Conservation (phyloP, 164 flowering plant species). For the Piper longum region DNA sequence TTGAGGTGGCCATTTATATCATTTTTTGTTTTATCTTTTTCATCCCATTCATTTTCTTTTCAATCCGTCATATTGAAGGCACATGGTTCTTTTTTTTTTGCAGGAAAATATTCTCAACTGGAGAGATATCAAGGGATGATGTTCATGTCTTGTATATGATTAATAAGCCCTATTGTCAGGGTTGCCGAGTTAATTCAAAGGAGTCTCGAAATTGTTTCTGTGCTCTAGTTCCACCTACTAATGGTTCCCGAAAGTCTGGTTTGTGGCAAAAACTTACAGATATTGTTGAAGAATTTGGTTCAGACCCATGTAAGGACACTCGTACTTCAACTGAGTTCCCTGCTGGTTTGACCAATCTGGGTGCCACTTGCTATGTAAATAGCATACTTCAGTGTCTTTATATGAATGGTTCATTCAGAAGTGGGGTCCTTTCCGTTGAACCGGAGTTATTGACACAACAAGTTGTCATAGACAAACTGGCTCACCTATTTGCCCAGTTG, state of each 20-base stretch:
- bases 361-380: slow-evolving; percentile 98
- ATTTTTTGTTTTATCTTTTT: neutral
- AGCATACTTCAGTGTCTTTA: slow-evolving; percentile 90
- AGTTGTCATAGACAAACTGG: slow-evolving; percentile 74
- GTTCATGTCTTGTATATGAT: slow-evolving; percentile 48
- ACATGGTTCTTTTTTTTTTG: slow-evolving; percentile 1
- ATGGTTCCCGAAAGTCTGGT: slow-evolving; percentile 77
- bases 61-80: neutral
- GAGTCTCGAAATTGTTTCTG: slow-evolving; percentile 97
- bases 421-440: slow-evolving; percentile 72
- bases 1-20: slow-evolving; percentile 23
- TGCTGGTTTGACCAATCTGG: slow-evolving; percentile 84
- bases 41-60: neutral
- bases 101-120: slow-evolving; percentile 61
- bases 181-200: slow-evolving; percentile 78
- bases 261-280: slow-evolving; percentile 88
- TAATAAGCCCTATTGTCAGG: slow-evolving; percentile 68
- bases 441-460: slow-evolving; percentile 48
- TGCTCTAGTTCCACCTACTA: slow-evolving; percentile 65
- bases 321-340: slow-evolving; percentile 53
- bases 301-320: slow-evolving; percentile 58
- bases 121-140: slow-evolving; percentile 45
- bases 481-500: slow-evolving; percentile 75
- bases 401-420: slow-evolving; percentile 70
- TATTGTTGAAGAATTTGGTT: slow-evolving; percentile 45